These are phyloP conservation scores for Tetracladium setigerum DNA, from an alignment of 495 filamentous ascomycete species.

Conservation along the genomic window DNA sequence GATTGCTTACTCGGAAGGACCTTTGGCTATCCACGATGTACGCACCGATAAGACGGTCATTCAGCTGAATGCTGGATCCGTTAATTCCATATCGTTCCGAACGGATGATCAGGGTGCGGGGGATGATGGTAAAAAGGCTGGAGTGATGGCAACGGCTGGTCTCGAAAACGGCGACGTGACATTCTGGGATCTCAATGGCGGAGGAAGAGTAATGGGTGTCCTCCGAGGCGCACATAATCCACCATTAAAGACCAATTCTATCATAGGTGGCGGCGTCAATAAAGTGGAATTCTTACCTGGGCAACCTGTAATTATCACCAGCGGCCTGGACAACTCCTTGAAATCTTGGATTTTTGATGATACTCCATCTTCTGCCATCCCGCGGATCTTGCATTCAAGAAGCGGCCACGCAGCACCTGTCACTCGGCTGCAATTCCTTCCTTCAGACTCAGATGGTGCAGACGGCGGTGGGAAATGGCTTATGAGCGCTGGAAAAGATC, in stretches of 20 bases:
- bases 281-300: constrained; percentile 86
- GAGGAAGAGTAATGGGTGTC: constrained; percentile 71
- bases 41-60: constrained; percentile 64
- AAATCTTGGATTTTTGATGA: constrained; percentile 95
- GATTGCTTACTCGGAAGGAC: constrained; percentile 73
- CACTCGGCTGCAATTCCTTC: constrained; percentile 71
- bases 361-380: constrained; percentile 73
- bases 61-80: constrained; percentile 49
- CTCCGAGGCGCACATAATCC: constrained; percentile 80
- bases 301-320: constrained; percentile 83
- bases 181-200: constrained; percentile 90
- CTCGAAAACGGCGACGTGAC: constrained; percentile 73
- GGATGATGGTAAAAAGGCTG: constrained; percentile 69
- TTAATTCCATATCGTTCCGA: constrained; percentile 73
- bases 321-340: constrained; percentile 85
- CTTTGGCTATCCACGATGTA: constrained; percentile 73
- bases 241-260: constrained; percentile 34
- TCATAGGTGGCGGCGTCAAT: constrained; percentile 52
- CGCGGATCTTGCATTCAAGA: constrained; percentile 73
- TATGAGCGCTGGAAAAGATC: constrained; percentile 77
- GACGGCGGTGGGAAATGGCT: constrained; percentile 90
- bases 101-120: constrained; percentile 88
- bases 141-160: constrained; percentile 80
- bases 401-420: constrained; percentile 84
- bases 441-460: constrained; percentile 78